Conservation (phyloP, 140 eudicot genomes). For the Oenanthe javanica region DNA sequence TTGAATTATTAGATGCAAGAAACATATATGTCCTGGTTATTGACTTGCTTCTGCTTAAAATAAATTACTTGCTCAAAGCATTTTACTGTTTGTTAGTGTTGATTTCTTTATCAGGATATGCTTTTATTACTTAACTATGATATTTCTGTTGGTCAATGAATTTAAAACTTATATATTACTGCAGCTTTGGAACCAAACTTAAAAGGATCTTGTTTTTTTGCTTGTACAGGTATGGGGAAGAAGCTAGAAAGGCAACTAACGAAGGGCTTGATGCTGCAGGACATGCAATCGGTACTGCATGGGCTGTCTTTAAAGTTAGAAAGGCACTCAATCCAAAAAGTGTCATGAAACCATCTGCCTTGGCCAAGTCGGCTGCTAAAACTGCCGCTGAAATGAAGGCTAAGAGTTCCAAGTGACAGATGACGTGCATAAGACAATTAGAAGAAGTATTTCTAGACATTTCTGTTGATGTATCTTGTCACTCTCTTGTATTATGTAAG, state of each 20-base stretch:
- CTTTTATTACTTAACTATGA: background rate
- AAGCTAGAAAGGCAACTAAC: constrained; percentile 73
- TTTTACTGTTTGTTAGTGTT: background rate
- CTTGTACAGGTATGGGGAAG: constrained; percentile 70
- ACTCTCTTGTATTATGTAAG: background rate
- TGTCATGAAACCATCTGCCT: constrained; percentile 39
- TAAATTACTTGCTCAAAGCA: background rate
- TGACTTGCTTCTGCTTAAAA: background rate
- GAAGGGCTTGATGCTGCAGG: constrained; percentile 97
- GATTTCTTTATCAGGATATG: background rate
- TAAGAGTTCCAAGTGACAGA: constrained; percentile 17
- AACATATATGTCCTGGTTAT: background rate
- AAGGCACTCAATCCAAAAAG: constrained; percentile 76
- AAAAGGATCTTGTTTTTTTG: constrained; percentile 5
- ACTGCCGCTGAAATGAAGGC: constrained; percentile 42
- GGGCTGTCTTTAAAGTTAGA: constrained; percentile 84
- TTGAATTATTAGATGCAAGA: background rate
- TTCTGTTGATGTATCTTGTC: background rate
- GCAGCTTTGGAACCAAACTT: background rate
- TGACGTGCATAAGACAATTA: background rate
- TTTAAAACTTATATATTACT: background rate
- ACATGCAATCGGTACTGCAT: constrained; percentile 82
- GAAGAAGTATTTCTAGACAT: background rate
- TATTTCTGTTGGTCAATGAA: background rate
- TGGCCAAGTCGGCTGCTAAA: constrained; percentile 47